Evolutionary conservation across 2,329 filamentous ascomycete genomes (phyloP).

Genomic region (Colletotrichum cuscutae): DNA sequence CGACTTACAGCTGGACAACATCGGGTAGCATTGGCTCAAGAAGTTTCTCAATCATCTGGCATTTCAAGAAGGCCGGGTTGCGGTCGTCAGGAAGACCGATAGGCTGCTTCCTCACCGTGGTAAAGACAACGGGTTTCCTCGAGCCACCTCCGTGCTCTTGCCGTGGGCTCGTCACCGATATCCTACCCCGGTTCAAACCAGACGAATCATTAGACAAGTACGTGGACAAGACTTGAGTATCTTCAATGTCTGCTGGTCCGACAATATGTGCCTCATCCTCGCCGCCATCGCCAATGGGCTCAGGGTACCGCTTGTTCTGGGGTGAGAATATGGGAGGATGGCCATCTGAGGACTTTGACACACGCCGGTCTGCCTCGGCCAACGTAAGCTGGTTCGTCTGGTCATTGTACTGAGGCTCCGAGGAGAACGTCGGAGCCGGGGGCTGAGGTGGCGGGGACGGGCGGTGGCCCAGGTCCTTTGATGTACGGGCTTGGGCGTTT

Average conservation of each 20-base stretch:
- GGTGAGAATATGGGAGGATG: neutral
- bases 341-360: neutral
- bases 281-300: slow-evolving; percentile 38
- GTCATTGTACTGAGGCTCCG: neutral
- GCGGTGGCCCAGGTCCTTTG: slow-evolving; percentile 3
- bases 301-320: slow-evolving; percentile 2
- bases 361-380: slow-evolving; percentile 39
- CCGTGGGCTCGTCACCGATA: slow-evolving; percentile 25
- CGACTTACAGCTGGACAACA: slow-evolving; percentile 57
- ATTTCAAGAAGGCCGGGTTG: slow-evolving; percentile 55
- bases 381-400: neutral
- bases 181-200: slow-evolving; percentile 14
- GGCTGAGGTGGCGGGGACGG: neutral
- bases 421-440: neutral
- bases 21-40: slow-evolving; percentile 64
- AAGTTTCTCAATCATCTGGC: slow-evolving; percentile 68
- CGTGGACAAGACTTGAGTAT: slow-evolving; percentile 69
- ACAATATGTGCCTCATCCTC: slow-evolving; percentile 64
- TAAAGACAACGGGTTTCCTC: slow-evolving; percentile 55
- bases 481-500: neutral
- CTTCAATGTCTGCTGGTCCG: slow-evolving; percentile 67
- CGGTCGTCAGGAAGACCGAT: slow-evolving; percentile 51
- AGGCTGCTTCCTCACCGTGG: slow-evolving; percentile 56
- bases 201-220: slow-evolving; percentile 30
- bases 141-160: slow-evolving; percentile 10